phyloP scores from a whole-genome alignment of 2,329 filamentous ascomycete genomes.

The Stagonosporopsis cucurbitacearum region DNA sequence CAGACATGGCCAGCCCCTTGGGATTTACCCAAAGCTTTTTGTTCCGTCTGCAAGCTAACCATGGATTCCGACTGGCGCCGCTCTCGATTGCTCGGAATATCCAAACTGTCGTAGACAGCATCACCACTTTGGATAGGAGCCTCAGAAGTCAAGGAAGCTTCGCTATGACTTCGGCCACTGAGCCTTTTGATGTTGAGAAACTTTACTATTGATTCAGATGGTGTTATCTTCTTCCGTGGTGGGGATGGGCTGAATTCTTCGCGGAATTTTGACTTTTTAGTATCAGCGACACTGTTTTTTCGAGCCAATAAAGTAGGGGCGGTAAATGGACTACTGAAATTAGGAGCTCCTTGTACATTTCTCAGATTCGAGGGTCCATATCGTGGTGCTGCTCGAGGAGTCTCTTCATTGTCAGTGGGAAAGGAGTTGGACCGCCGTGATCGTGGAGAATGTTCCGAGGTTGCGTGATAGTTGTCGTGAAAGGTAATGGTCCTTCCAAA shows the following conservation, averaged over 20 bases:
- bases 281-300: slow-evolving; percentile 41
- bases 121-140: slow-evolving; percentile 20
- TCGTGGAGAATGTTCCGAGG: slow-evolving; percentile 18
- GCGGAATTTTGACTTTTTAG: slow-evolving; percentile 45
- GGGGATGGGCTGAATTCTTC: slow-evolving; percentile 47
- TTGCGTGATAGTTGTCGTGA: slow-evolving; percentile 16
- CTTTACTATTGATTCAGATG: slow-evolving; percentile 38
- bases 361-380: slow-evolving; percentile 19
- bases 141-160: slow-evolving; percentile 31
- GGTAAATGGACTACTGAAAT: slow-evolving; percentile 3
- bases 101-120: slow-evolving; percentile 28
- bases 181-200: slow-evolving; percentile 39
- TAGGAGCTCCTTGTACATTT: neutral
- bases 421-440: slow-evolving; percentile 30
- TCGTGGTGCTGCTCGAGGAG: slow-evolving; percentile 25
- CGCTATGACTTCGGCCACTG: slow-evolving; percentile 42
- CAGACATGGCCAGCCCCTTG: slow-evolving; percentile 40
- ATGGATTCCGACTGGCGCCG: slow-evolving; percentile 40
- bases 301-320: slow-evolving; percentile 19
- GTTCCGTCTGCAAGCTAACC: slow-evolving; percentile 39
- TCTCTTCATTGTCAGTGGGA: slow-evolving; percentile 33
- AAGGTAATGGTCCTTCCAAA: slow-evolving; percentile 16
- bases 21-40: slow-evolving; percentile 31
- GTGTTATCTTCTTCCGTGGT: slow-evolving; percentile 32
- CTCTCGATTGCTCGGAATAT: slow-evolving; percentile 23